Base-by-base conservation (phyloP, 164 flowering plant species). In the Paratinospora sagittata region DNA sequence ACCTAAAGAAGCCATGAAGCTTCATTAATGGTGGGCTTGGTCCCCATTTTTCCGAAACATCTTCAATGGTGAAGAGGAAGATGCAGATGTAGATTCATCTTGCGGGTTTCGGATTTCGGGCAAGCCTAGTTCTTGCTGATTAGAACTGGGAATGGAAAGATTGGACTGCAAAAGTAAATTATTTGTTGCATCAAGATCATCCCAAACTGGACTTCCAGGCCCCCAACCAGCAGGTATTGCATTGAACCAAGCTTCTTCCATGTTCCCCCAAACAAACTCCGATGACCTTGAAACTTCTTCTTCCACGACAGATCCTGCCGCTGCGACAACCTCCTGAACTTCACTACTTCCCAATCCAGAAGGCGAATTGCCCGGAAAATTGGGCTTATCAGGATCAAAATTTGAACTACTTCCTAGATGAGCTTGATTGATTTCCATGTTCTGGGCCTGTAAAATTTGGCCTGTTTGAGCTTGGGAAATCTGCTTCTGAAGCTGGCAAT, bases 141-240 rank as follows among this genome's bases (percentile, higher is more conserved):
- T 60, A 23, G 65, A 66, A 71, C 63, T 77, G 14, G 60, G 66
- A 45, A 79, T 77, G 30, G 79, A 72, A 21, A 81, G 80, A 47
- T 82, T 73, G 16, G 87, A 67, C 62, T 78, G 89, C 33, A 79
- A 39, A 13, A 82, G 55, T 13, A 84, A 78, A 76, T 81, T 81
- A 47, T 83, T 87, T 6, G 71, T 62, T 0, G 82, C 27, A 66
- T 90, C 91, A 30, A 87, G 52, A 78, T 88, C 85, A 76, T 90
- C 96, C 98, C 98, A 92, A 63, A 85, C 90, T 14, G 94, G 84
- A 73, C 91, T 89, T 1, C 86, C 92, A 0, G 94, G 94, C 17
- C 94, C 94, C 94, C 94, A 92, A 60, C 91, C 89, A 0, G 86
- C 85, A 1, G 88, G 84, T 45, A 89, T 85, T 39, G 90, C 77